Evolutionary conservation across 768 basidiomycete species (phyloP), one percentile per base, ranked within the genome.

Genomic region (Macrocybe gigantea): DNA sequence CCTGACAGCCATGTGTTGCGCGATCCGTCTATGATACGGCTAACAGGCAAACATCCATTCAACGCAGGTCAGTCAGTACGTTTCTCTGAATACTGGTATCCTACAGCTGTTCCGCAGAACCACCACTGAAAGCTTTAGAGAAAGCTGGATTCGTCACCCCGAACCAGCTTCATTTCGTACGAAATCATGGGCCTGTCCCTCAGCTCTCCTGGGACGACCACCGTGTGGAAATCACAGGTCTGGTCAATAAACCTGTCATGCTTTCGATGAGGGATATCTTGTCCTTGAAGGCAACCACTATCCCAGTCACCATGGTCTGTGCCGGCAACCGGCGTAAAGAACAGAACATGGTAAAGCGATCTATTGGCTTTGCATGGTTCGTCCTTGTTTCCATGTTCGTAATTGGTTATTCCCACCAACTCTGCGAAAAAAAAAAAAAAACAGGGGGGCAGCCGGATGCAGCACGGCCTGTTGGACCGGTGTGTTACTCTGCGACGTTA

Each of bases 291-390:
- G 64, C 75, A 7, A 74, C 82, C 5, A 84, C 80, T 0, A 51
- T 82, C 3, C 82, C 82, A 3, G 68, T 83, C 13, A 83, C 82
- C 0, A 58, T 84, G 8, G 77, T 78, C 3, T 84, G 82, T 51
- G 82, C 82, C 1, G 82, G 82, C 1, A 83, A 83, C 57, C 62
- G 82, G 2, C 64, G 82, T 29, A 83, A 82, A 57, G 82, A 85
- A 54, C 82, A 84, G 57, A 85, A 85, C 53, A 63, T 80, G 40
- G 71, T 82, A 32, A 68, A 67, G 11, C 77, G 82, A 57, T 70
- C 72, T 6, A 68, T 80, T 1, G 80, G 80, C 0, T 81, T 81
- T 53, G 66, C 59, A 13, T 81, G 79, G 79, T 22, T 22, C 22
- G 22, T 22, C 22, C 22, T 22, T 22, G 22, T 22, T 22, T 22